Percentiles rank a stretch among this genome's conserved stretches.
phyloP scores from a whole-genome alignment of 169 alveolate species.

The Theileria annulata region DNA sequence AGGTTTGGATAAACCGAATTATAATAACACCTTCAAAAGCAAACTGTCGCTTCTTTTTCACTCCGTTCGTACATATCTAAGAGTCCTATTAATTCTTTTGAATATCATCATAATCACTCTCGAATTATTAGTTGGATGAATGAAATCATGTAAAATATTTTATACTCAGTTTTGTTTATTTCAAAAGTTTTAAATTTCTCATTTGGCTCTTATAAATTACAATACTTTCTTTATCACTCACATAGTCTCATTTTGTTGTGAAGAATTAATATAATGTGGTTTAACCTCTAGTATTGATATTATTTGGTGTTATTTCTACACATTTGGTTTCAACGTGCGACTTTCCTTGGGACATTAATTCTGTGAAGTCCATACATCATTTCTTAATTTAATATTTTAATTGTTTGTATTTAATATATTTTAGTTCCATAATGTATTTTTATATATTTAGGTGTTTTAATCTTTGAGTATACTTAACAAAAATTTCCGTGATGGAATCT shows the following conservation, averaged over 20 bases:
- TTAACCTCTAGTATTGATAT: no score
- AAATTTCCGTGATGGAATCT: not conserved
- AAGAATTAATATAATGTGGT: no score
- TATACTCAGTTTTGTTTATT: not conserved
- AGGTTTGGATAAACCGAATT: conserved; percentile 61
- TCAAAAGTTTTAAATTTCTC: not conserved
- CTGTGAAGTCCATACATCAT: no score
- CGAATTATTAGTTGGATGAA: conserved; percentile 54
- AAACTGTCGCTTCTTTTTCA: conserved; percentile 58
- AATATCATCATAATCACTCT: conserved; percentile 48
- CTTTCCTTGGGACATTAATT: no score
- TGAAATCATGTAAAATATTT: not conserved
- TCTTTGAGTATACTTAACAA: not conserved
- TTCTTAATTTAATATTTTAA: not conserved
- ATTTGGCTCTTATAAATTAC: no score
- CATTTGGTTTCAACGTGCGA: no score
- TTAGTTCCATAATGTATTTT: not conserved
- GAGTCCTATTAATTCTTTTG: conserved; percentile 49
- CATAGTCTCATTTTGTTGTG: no score
- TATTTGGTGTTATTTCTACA: no score
- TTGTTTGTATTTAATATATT: not conserved
- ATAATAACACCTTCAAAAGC: conserved; percentile 40
- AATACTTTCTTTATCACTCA: no score
- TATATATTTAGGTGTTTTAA: not conserved
- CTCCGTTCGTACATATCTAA: conserved; percentile 64